phyloP scores from a whole-genome alignment of 2,329 filamentous ascomycete species.

The Trichoderma breve region DNA sequence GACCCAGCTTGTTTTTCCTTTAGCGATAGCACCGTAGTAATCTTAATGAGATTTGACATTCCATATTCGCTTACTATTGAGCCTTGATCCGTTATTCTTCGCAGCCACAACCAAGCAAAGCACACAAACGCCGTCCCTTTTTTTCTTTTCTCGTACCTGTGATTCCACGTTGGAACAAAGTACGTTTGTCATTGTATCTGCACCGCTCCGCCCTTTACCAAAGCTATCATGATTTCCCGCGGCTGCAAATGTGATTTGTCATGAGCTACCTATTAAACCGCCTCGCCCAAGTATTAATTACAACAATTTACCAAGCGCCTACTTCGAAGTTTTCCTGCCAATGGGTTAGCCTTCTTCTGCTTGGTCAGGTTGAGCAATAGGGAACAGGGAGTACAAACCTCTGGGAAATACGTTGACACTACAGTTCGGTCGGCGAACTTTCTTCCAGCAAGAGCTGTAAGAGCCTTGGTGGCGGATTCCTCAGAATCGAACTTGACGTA shows the following conservation, averaged over 20 bases:
- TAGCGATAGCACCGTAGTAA: slow-evolving; percentile 15
- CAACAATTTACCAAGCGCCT: slow-evolving; percentile 67
- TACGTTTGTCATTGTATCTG: slow-evolving; percentile 13
- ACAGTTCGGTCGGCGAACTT: slow-evolving; percentile 97
- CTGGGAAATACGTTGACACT: slow-evolving; percentile 92
- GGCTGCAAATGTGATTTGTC: slow-evolving; percentile 10
- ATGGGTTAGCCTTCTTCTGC: slow-evolving; percentile 32
- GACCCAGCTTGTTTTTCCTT: neutral
- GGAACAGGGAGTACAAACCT: slow-evolving; percentile 53
- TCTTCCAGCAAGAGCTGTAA: slow-evolving; percentile 85
- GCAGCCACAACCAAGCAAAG: slow-evolving; percentile 3
- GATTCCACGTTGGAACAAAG: slow-evolving; percentile 24
- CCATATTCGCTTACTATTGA: slow-evolving; percentile 10
- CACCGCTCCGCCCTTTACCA: slow-evolving; percentile 16
- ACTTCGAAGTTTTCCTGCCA: slow-evolving; percentile 91
- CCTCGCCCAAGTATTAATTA: slow-evolving; percentile 7
- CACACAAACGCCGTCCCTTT: slow-evolving; percentile 3
- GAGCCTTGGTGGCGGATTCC: slow-evolving; percentile 77
- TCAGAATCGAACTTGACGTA: slow-evolving; percentile 86
- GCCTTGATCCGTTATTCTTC: slow-evolving; percentile 6
- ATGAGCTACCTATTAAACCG: slow-evolving; percentile 15
- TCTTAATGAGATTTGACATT: slow-evolving; percentile 19
- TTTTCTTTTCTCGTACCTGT: slow-evolving; percentile 14
- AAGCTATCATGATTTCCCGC: slow-evolving; percentile 3
- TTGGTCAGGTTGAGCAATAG: neutral